These are phyloP conservation scores for Bipolaris gigantea DNA, from an alignment of 2,329 filamentous ascomycete genomes.

Conservation along the genomic window DNA sequence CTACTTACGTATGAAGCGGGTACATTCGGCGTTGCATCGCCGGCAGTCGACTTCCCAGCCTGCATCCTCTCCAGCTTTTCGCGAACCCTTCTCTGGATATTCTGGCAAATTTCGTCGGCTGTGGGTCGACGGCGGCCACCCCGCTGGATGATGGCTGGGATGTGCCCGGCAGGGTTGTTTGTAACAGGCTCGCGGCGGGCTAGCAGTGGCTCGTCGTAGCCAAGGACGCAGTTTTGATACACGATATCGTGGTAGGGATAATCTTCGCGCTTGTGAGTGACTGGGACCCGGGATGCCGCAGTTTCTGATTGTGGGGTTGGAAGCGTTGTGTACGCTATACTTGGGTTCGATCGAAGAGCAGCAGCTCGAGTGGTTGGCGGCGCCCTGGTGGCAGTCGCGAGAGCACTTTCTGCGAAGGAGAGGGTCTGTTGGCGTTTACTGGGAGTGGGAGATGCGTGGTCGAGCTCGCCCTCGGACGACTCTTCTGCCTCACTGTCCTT, in stretches of 20 bases:
- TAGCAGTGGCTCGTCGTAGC: constrained; percentile 21
- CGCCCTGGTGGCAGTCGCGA: constrained; percentile 2
- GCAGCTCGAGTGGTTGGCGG: constrained; percentile 5
- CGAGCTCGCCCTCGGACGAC: constrained; percentile 16
- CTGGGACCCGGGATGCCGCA: not conserved
- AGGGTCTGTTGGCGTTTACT: constrained; percentile 16
- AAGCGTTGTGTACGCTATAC: not conserved
- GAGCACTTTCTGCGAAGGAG: constrained; percentile 10
- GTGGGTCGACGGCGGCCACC: constrained; percentile 6
- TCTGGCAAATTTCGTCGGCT: constrained; percentile 1
- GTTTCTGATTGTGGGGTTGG: not conserved
- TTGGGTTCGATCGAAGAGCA: not conserved
- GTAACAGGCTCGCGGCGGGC: constrained; percentile 12
- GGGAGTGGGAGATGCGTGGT: constrained; percentile 6
- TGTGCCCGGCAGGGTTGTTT: constrained; percentile 9
- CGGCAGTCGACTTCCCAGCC: not conserved
- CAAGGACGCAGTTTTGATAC: constrained; percentile 3
- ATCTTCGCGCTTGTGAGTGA: not conserved
- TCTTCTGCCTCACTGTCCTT: constrained; percentile 1
- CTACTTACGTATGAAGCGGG: constrained; percentile 3
- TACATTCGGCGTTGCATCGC: not conserved
- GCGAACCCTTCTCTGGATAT: constrained; percentile 1
- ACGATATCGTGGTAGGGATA: not conserved
- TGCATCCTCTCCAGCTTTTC: not conserved
- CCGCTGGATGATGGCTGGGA: constrained; percentile 12